phyloP scores from a whole-genome alignment of 257 asterid genomes.

The Gynochthodes officinalis region DNA sequence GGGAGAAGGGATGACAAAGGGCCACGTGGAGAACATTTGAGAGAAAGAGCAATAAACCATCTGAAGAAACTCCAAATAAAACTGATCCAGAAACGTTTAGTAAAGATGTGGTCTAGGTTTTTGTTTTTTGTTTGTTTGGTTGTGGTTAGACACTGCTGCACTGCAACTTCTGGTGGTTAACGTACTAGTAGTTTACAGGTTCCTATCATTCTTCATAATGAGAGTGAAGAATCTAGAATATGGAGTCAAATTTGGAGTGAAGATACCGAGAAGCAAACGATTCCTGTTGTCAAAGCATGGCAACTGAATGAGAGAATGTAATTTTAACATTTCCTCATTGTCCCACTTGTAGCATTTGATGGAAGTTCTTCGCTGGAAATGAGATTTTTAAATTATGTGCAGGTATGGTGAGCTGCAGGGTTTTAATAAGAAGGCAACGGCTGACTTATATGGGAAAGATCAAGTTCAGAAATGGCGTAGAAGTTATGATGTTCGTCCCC shows the following conservation, averaged over 20 bases:
- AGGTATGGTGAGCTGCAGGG: slow-evolving; percentile 98
- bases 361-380: slow-evolving; percentile 1
- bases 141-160: background rate
- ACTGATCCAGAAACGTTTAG: too few relatives aligned
- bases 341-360: background rate
- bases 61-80: background rate
- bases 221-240: slow-evolving; percentile 58
- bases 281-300: slow-evolving; percentile 90
- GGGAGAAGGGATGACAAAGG: background rate
- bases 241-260: slow-evolving; percentile 74
- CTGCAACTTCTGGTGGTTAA: slow-evolving; percentile 17
- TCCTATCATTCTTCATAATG: slow-evolving; percentile 67
- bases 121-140: background rate
- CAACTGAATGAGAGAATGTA: slow-evolving; percentile 95
- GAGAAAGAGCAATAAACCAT: background rate
- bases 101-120: background rate
- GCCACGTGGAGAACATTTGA: background rate
- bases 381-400: background rate
- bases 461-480: slow-evolving; percentile 93
- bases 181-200: slow-evolving; percentile 46
- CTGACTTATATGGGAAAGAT: slow-evolving; percentile 76
- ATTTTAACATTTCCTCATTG: slow-evolving; percentile 1
- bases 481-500: slow-evolving; percentile 86
- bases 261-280: slow-evolving; percentile 57
- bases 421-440: slow-evolving; percentile 81